Evolutionary conservation across 768 basidiomycete species (phyloP), one percentile per base, ranked within the genome.

Genomic region (Mycena albidolilacea): DNA sequence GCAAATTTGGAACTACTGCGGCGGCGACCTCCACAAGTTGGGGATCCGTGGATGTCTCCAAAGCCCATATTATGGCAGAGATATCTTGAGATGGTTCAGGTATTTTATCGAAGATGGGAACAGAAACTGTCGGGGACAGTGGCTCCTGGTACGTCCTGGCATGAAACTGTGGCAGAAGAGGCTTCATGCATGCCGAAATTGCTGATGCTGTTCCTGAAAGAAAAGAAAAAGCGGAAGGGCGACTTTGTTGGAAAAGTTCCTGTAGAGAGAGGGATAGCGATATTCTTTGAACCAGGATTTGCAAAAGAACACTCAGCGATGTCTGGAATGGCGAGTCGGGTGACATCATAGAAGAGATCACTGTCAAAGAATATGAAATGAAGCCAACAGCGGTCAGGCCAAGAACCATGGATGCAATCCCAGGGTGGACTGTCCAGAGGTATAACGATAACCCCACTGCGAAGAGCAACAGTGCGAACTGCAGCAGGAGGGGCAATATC

Each of bases 241-340:
- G 38, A 14, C 17, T 17, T 7, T 7, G 5, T 1, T 2, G 30
- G 21, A 37, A 17, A 37, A 4, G 62, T 30, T 2, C n/a, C 38
- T 11, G 17, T 11, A 37, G 19, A 11, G 4, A 38, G n/a, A 19
- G 14, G 35, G 15, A 10, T n/a, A n/a, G n/a, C n/a, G n/a, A n/a
- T n/a, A n/a, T n/a, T n/a, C n/a, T n/a, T n/a, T n/a, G n/a, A n/a
- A n/a, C n/a, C n/a, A n/a, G n/a, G n/a, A n/a, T n/a, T n/a, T n/a
- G n/a, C n/a, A 67, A 39, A 12, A 67, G 23, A 11, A 19, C 15
- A 0, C 43, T 48, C 6, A 67, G 57, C 5, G 66, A 39, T 14
- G 66, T 67, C 19, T 67, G 66, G 15, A 59, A 67, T 6, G 66
- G 66, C 0, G 66, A 67, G 48, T 67, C 66, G 37, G 23, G 66